Conservation (phyloP, 257 asterid genomes). For the Verbascum thapsus region DNA sequence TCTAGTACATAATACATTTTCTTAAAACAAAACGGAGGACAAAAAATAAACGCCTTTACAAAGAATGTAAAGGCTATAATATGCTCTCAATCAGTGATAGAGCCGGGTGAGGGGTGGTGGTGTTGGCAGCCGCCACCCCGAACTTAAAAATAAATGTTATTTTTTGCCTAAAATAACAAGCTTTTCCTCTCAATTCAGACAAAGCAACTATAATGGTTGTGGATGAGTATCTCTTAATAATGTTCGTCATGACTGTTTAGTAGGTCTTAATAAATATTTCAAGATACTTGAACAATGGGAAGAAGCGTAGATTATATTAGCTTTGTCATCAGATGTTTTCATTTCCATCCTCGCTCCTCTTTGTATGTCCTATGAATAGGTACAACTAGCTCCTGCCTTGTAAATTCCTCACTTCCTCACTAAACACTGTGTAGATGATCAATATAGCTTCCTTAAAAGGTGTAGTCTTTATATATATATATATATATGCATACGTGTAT, state of each 20-base stretch:
- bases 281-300: neutral
- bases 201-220: neutral
- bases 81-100: too few species aligned
- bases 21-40: neutral
- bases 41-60: neutral
- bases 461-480: too few species aligned
- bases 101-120: too few species aligned
- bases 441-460: neutral
- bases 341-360: neutral
- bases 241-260: neutral
- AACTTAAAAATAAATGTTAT: too few species aligned
- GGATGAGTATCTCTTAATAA: too few species aligned
- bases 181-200: slow-evolving; percentile 1
- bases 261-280: neutral
- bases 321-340: neutral
- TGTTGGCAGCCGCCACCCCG: too few species aligned
- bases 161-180: too few species aligned
- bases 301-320: neutral
- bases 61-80: neutral
- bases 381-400: neutral
- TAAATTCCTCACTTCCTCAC: neutral
- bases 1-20: neutral
- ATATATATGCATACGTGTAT: neutral
- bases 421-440: neutral
- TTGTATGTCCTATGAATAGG: neutral